Conservation (phyloP, 148 eudicot genomes). For the Chenopodium formosanum region DNA sequence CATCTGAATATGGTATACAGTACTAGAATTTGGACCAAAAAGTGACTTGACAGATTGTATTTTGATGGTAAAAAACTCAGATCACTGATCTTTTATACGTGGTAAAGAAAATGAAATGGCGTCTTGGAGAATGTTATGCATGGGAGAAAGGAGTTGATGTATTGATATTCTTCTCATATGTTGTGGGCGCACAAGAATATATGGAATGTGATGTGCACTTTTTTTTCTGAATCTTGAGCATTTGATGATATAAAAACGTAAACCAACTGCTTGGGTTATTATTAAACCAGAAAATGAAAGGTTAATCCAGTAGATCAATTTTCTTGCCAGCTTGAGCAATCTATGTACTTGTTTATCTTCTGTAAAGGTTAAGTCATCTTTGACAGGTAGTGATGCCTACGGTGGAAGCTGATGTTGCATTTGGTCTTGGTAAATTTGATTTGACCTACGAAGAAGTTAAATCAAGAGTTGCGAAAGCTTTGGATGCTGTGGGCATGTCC, state of each 20-base stretch:
- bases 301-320: background rate
- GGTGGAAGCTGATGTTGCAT: slow-evolving; percentile 95
- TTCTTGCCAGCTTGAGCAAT: background rate
- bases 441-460: slow-evolving; percentile 57
- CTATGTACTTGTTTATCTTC: background rate
- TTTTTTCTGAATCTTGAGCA: background rate
- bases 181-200: background rate
- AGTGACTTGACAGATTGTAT: background rate
- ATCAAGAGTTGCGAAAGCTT: slow-evolving; percentile 61
- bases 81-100: background rate
- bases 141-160: background rate
- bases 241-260: background rate
- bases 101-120: background rate
- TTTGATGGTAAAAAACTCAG: background rate
- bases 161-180: background rate
- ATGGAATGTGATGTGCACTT: background rate
- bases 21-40: background rate
- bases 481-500: slow-evolving; percentile 83
- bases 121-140: background rate
- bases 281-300: background rate
- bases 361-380: slow-evolving; percentile 10
- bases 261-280: background rate
- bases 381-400: slow-evolving; percentile 92
- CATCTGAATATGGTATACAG: background rate
- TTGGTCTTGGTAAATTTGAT: slow-evolving; percentile 81